Evolutionary conservation across 2,329 filamentous ascomycete species (phyloP).

Genomic region (Plenodomus tracheiphilus): DNA sequence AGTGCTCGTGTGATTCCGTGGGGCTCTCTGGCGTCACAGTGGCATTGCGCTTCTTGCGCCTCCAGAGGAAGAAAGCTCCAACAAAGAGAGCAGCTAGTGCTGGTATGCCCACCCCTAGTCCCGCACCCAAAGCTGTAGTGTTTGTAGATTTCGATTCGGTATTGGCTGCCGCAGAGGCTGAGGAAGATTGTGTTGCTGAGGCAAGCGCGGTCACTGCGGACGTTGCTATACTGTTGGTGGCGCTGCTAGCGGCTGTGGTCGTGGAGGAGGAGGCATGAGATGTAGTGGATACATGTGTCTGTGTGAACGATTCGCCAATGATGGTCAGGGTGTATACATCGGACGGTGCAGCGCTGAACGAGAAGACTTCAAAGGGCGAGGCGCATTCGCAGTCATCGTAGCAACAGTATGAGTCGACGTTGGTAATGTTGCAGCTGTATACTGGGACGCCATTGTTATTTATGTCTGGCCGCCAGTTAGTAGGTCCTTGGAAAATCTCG

Average conservation of each 20-base stretch:
- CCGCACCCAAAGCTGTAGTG: conserved; percentile 10
- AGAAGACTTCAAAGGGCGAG: conserved; percentile 23
- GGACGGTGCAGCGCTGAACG: conserved; percentile 13
- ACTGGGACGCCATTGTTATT: conserved; percentile 28
- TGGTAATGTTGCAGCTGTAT: conserved; percentile 30
- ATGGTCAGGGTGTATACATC: conserved; percentile 32
- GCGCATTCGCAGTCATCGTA: conserved; percentile 30
- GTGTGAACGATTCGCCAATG: conserved; percentile 27
- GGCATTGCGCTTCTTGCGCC: neutral
- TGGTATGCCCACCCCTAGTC: conserved; percentile 10
- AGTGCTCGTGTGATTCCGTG: neutral
- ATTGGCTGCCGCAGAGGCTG: no score
- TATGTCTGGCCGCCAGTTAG: conserved; percentile 16
- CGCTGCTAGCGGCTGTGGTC: conserved; percentile 1
- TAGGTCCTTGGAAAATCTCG: neutral
- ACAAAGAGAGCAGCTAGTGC: conserved; percentile 5
- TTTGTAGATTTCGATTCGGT: neutral
- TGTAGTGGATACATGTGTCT: conserved; percentile 18
- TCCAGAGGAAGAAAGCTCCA: conserved; percentile 5
- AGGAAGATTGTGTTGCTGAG: no score
- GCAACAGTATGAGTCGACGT: conserved; percentile 31
- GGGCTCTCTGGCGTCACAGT: neutral
- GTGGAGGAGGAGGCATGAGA: conserved; percentile 1
- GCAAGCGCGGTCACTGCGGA: neutral
- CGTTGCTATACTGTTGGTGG: neutral